Base-by-base conservation (phyloP, 2,329 filamentous ascomycete species). In the Ambrosiella cleistominuta region DNA sequence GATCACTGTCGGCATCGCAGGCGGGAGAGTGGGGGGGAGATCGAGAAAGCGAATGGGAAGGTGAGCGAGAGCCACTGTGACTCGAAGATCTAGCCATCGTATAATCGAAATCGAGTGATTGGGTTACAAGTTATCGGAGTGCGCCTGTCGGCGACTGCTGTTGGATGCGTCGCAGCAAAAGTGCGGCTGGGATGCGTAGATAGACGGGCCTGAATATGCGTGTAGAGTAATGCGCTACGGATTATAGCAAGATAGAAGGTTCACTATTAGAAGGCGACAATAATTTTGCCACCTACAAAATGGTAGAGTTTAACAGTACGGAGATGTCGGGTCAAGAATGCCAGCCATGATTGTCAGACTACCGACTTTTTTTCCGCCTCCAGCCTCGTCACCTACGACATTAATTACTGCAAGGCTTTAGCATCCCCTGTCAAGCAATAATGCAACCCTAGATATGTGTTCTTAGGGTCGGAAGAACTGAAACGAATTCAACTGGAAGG, bases 61-160 rank as follows among this genome's bases (percentile, higher is more conserved):
- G 52, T 45, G 54, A 47, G 38, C 57, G 53, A 5, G 56, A 52
- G 44, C 36, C 39, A 37, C 59, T 37, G 5, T 36, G 15, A n/a
- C 52, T 37, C n/a, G 59, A 58, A 19, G 27, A 27, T 17, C 52
- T 44, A 39, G 52, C 51, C 59, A 60, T 60, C 3, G 5, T 56
- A 27, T 27, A 27, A 27, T 27, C 27, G 27, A 3, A 15, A 12
- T 40, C 15, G 39, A 57, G 36, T n/a, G n/a, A n/a, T 42, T 11
- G 39, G 11, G 39, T 42, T 27, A 27, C 3, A 27, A 27, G 27
- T 27, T 27, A 27, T 27, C 27, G 27, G 27, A 27, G 27, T 27
- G 4, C 40, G 40, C 40, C 40, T 42, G 44, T 13, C n/a, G 12
- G 44, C 27, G 27, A 27, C 27, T 27, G 27, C 27, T 27, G 27